Base-by-base conservation (phyloP, 2,329 filamentous ascomycete species). In the Pseudonectria foliicola region DNA sequence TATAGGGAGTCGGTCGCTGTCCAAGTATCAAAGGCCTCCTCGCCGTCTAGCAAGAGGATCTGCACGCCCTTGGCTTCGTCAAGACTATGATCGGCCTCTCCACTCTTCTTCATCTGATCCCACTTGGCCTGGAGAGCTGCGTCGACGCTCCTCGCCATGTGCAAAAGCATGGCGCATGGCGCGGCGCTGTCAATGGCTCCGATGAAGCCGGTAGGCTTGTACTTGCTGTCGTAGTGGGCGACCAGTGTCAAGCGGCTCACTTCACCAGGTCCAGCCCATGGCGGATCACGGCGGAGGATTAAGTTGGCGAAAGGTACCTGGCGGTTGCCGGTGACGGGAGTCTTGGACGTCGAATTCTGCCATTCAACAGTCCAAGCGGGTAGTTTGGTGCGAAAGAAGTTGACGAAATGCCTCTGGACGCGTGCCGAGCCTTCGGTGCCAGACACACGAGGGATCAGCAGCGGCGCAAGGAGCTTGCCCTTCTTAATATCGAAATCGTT, bases 131-230 rank as follows among this genome's bases (percentile, higher is more conserved):
- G 85, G 56, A 96, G 63, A 3, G 85, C 86, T 2, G 66, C 71
- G 52, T 96, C 89, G 29, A 98, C 76, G 44, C 78, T 85, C 46
- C 81, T 72, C 42, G 89, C 85, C 10, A 82, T 78, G 57, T 95
- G 85, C 76, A 98, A 74, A 39, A 98, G 70, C 72, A 96, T 88
- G 0, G 92, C 92, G 60, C 90, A 96, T 8, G 92, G 89, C 13
- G 85, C 92, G 2, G 92, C 92, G 50, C 87, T 95, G 56, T 98
- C 92, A 11, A 79, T 93, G 1, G 90, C 92, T 1, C 92, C 92
- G 39, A 98, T 84, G 57, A 98, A 98, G 1, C 88, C 90, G 41
- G 80, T 66, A 0, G 89, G 90, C 16, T 68, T 69, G 38, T 83
- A 71, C 62, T 94, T 84, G 56, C 80, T 89, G 53, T 98, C 92